These are phyloP conservation scores for Phialocephala subalpina DNA, from an alignment of 2,329 filamentous ascomycete genomes.

Conservation along the genomic window DNA sequence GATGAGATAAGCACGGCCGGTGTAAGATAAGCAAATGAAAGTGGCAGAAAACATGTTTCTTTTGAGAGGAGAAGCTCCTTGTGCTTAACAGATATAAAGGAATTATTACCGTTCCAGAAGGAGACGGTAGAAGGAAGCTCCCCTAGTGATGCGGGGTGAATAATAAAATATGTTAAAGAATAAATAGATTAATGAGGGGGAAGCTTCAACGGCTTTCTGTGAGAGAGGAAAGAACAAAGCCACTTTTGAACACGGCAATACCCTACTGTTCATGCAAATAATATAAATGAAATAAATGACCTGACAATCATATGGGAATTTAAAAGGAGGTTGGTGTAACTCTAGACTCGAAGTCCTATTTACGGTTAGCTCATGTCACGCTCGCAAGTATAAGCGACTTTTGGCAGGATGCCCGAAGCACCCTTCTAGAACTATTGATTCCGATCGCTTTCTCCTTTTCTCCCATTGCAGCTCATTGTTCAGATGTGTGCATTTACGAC, in stretches of 20 bases:
- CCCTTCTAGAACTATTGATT: constrained; percentile 10
- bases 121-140: background rate
- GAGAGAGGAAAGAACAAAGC: background rate
- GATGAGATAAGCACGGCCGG: constrained; percentile 20
- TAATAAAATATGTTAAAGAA: constrained; percentile 3
- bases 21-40: background rate
- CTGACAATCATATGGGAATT: background rate
- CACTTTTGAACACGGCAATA: background rate
- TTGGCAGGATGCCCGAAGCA: background rate
- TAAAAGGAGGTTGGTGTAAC: background rate
- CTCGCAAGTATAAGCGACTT: constrained; percentile 5
- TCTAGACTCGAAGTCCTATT: background rate
- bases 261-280: background rate
- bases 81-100: background rate
- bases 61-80: background rate
- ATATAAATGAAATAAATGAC: constrained; percentile 1
- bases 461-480: constrained; percentile 13
- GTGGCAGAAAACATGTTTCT: background rate
- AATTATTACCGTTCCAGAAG: background rate
- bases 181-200: constrained; percentile 5
- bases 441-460: constrained; percentile 12
- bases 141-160: constrained; percentile 2
- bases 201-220: background rate
- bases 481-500: constrained; percentile 5
- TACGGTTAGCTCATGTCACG: background rate